Evolutionary conservation across 2,329 filamentous ascomycete genomes (phyloP), one percentile per base, ranked within the genome.

Genomic region (Macrophomina tecta): DNA sequence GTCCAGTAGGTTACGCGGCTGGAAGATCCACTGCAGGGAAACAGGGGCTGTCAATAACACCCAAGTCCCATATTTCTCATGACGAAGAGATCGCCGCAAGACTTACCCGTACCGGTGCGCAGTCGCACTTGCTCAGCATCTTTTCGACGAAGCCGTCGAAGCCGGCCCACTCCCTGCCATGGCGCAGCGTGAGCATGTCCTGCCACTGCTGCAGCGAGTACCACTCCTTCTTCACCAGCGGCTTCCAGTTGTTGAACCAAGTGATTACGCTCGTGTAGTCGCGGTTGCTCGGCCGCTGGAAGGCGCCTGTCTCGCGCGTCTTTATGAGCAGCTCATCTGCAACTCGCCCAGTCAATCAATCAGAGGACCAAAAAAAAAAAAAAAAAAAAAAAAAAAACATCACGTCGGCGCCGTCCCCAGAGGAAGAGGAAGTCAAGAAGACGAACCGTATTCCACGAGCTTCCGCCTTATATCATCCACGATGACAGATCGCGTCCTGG

Each of bases 121-220:
- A 70, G 32, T 79, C 73, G 14, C 74, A 60, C 14, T 73, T 71
- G 2, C 70, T 69, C 5, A 78, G 73, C 5, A 77, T 64, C 0
- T 70, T 73, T 56, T 82, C 79, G 1, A 82, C 74, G 7, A 76
- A 70, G 3, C 76, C 75, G 32, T 82, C 80, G 48, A 82, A 81
- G 1, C 70, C 73, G 12, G 78, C 78, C 71, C 79, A 77, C 66
- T 82, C 80, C 9, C 80, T 74, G 1, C 80, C 80, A 11, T 71
- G 74, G 8, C 75, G 71, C 0, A 82, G 71, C 0, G 76, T 80
- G 1, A 82, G 70, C 18, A 77, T 76, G 66, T 82, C 80, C 72
- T 82, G 79, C 69, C 80, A 78, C 46, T 71, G 74, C 36, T 73
- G 75, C n/a, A 82, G 77, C 11, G 74, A 78, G 14, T 75, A 75